A percentile compares a stretch with the other conserved stretches of the same genome.
Conservation (phyloP, 140 eudicot genomes). For the Anethum foeniculum region DNA sequence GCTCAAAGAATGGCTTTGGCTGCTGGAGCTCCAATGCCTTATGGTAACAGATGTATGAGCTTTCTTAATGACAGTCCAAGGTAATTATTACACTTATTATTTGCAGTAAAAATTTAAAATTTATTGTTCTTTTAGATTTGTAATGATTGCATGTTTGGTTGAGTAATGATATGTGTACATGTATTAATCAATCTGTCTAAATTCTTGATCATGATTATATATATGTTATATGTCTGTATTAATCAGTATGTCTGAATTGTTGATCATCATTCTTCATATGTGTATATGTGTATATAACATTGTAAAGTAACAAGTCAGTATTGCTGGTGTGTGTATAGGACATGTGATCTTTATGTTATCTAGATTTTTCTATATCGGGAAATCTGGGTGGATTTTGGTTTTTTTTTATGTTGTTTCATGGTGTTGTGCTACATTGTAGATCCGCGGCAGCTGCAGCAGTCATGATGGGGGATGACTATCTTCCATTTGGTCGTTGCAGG, state of each 20-base stretch:
- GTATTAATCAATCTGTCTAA: neutral
- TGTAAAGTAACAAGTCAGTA: neutral
- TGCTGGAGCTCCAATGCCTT: slow-evolving; percentile 37
- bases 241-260: neutral
- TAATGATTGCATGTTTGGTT: neutral
- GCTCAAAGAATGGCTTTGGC: slow-evolving; percentile 73
- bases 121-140: neutral
- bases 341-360: neutral
- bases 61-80: slow-evolving; percentile 58
- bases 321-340: neutral
- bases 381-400: neutral
- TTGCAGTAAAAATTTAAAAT: neutral
- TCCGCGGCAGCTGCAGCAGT: slow-evolving; percentile 52
- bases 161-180: neutral
- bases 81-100: slow-evolving; percentile 19
- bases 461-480: slow-evolving; percentile 73
- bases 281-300: neutral
- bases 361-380: neutral
- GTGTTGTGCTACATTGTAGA: slow-evolving; percentile 29
- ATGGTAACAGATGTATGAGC: slow-evolving; percentile 60
- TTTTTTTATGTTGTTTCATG: neutral
- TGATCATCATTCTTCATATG: no score
- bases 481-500: slow-evolving; percentile 47
- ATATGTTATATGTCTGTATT: neutral
- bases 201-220: neutral